Conservation (phyloP, 768 basidiomycete species). For the Agaricus blazei region DNA sequence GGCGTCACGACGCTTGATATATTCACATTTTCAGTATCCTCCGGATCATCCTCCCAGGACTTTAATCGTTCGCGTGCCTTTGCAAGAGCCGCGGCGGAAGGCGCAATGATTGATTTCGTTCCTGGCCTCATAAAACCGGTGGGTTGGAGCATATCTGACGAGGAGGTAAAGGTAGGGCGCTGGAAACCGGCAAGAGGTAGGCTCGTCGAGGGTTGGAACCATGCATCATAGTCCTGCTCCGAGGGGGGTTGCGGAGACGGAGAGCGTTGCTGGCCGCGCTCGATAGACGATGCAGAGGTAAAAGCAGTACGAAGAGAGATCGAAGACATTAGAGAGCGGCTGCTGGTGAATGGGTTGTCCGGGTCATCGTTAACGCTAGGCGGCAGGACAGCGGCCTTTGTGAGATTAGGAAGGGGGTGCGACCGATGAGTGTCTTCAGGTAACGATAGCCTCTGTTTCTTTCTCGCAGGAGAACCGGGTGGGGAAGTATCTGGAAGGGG, state of each 20-base stretch:
- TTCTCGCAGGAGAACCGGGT: conserved; percentile 6
- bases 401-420: neutral
- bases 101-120: conserved; percentile 24
- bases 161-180: conserved; percentile 21
- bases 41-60: conserved; percentile 20
- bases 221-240: conserved; percentile 39
- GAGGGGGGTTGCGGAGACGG: conserved; percentile 33
- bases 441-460: conserved; percentile 7
- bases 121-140: conserved; percentile 5
- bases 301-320: conserved; percentile 20
- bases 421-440: neutral
- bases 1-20: conserved; percentile 9
- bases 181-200: conserved; percentile 29
- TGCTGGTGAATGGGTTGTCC: conserved; percentile 36
- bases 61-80: conserved; percentile 49
- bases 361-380: conserved; percentile 25
- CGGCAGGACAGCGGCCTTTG: conserved; percentile 10
- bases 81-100: conserved; percentile 49
- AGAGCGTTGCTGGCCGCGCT: conserved; percentile 19
- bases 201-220: conserved; percentile 39
- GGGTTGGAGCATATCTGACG: conserved; percentile 8
- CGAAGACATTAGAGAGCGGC: neutral
- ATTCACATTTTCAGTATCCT: conserved; percentile 18
- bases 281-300: conserved; percentile 18
- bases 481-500: neutral